Evolutionary conservation across 495 filamentous ascomycete species (phyloP), one percentile per base, ranked within the genome.

Genomic region (Terfezia claveryi): DNA sequence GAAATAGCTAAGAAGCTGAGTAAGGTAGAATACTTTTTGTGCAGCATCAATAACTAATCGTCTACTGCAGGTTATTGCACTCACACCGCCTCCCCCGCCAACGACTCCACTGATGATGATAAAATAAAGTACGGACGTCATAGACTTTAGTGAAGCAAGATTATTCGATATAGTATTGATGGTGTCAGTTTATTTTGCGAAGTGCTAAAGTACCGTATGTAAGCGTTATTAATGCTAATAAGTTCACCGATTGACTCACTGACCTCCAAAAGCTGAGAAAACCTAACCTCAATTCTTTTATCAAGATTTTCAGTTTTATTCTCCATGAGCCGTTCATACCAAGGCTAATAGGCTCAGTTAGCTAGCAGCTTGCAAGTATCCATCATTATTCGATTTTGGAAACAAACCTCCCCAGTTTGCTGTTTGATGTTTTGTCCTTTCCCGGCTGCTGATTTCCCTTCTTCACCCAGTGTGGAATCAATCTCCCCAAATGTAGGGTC

Each of bases 341-440:
- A 56, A 23, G 14, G 55, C 55, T 56, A 51, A 8, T 56, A 56
- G 51, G 49, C 55, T 56, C 55, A 53, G 55, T 56, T 56, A 56
- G 32, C 55, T 20, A 20, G 20, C 20, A 20, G 20, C 2, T n/a
- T n/a, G n/a, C 20, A 20, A 56, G 41, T 44, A 46, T 56, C 41
- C 50, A 53, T 56, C 36, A 56, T 51, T 51, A 44, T 16, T n/a
- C 38, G 32, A 51, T 52, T n/a, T 11, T 51, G 41, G 49, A 38
- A 56, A 56, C 55, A 53, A 44, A 56, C 50, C 37, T 53, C 50
- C 55, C 50, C 23, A 8, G 55, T n/a, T 37, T 11, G 44, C n/a
- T 38, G 49, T 46, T 36, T 38, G 54, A n/a, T 14, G 41, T 51
- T 46, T 56, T 50, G 23, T 16, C 36, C 53, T 58, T 55, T 56